A percentile compares a stretch with the other conserved stretches of the same genome.
Evolutionary conservation across 139 green algal genomes (phyloP).

Genomic region (Chlorella vulgaris): DNA sequence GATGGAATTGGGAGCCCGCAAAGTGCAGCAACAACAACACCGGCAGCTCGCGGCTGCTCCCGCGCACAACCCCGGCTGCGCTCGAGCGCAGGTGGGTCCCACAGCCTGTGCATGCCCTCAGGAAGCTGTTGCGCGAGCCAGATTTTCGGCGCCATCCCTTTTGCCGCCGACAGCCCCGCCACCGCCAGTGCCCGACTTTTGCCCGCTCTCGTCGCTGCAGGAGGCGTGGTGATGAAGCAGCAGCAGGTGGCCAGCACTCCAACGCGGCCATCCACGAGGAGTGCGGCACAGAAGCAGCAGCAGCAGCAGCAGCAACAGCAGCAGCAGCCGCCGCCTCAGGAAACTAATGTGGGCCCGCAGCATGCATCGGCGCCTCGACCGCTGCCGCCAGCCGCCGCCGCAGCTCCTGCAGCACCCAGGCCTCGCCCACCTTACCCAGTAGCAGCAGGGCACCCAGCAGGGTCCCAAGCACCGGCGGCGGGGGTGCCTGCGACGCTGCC

Average conservation of each 20-base stretch:
- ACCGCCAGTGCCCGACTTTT: background rate
- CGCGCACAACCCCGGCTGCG: background rate
- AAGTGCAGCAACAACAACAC: background rate
- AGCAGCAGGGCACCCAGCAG: background rate
- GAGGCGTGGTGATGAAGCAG: background rate
- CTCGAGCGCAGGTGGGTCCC: too few relatives aligned
- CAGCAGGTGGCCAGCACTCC: background rate
- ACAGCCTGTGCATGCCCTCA: too few relatives aligned
- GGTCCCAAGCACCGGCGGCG: background rate
- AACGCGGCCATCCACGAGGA: background rate
- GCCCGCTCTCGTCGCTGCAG: too few relatives aligned
- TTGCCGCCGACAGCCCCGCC: too few relatives aligned
- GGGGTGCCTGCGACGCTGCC: background rate
- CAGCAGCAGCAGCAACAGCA: slow-evolving; percentile 4
- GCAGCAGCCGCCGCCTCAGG: slow-evolving; percentile 16
- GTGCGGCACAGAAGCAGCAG: background rate
- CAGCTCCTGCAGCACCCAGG: background rate
- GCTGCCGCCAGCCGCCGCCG: background rate
- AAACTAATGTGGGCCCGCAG: background rate
- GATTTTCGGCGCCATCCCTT: too few relatives aligned
- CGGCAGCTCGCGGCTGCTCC: background rate
- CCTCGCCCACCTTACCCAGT: background rate
- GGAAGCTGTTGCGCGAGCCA: too few relatives aligned
- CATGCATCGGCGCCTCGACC: background rate
- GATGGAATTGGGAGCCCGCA: background rate